Evolutionary conservation across 495 filamentous ascomycete species (phyloP).

Genomic region (Aspergillus biplanus): DNA sequence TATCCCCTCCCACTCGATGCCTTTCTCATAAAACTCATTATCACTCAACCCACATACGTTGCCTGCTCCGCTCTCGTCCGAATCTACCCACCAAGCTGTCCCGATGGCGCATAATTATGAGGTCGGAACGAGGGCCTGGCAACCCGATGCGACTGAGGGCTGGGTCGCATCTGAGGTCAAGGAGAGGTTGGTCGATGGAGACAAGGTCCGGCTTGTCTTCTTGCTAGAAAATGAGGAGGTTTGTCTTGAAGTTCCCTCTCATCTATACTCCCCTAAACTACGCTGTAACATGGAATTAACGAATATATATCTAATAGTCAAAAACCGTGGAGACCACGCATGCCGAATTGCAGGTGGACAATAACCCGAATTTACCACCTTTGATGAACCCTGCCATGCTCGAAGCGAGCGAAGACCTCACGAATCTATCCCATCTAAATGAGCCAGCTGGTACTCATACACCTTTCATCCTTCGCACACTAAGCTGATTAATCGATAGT

Average conservation of each 20-base stretch:
- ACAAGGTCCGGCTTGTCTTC: slow-evolving; percentile 86
- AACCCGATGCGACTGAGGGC: slow-evolving; percentile 91
- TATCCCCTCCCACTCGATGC: slow-evolving; percentile 19
- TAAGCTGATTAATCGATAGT: slow-evolving; percentile 62
- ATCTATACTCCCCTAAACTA: not conserved
- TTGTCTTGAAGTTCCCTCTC: slow-evolving; percentile 27
- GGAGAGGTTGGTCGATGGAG: slow-evolving; percentile 81
- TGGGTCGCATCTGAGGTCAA: slow-evolving; percentile 96
- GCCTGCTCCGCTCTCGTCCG: slow-evolving; percentile 16
- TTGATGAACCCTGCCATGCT: slow-evolving; percentile 98
- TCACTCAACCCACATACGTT: slow-evolving; percentile 21
- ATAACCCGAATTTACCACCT: slow-evolving; percentile 73
- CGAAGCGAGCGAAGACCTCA: slow-evolving; percentile 97
- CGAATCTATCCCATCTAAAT: slow-evolving; percentile 96
- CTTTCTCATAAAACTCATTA: slow-evolving; percentile 11
- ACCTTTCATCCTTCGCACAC: not conserved
- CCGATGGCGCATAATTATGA: slow-evolving; percentile 95
- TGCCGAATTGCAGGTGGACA: slow-evolving; percentile 76
- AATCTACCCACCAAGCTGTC: slow-evolving; percentile 7
- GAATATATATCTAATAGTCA: slow-evolving; percentile 52
- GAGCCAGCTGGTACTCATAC: slow-evolving; percentile 84
- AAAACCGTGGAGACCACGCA: slow-evolving; percentile 81
- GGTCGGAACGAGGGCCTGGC: slow-evolving; percentile 97
- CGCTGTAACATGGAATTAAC: slow-evolving; percentile 26
- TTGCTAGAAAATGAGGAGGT: slow-evolving; percentile 93